Conservation (phyloP, 768 basidiomycete species). For the Krasilnikovozyma curviuscula region DNA sequence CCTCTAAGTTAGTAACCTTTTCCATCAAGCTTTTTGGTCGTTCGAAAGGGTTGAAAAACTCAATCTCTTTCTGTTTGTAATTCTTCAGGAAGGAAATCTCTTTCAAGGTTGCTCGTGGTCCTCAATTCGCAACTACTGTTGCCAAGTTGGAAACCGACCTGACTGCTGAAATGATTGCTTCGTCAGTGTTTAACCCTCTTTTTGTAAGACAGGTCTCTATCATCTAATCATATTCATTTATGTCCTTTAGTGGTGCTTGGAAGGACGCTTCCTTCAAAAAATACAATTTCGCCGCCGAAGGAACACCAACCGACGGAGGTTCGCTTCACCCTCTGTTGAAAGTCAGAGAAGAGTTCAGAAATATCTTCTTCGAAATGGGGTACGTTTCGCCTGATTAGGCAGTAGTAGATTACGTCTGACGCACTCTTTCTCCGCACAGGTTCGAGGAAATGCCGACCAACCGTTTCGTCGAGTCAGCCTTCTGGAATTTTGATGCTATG, state of each 20-base stretch:
- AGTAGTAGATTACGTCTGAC: neutral
- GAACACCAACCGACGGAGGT: constrained; percentile 69
- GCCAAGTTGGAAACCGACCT: constrained; percentile 90
- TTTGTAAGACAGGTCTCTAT: neutral
- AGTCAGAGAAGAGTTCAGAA: constrained; percentile 90
- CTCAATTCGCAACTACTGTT: constrained; percentile 70
- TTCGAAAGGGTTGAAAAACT: no score
- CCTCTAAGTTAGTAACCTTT: no score
- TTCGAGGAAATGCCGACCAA: constrained; percentile 98
- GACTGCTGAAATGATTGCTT: constrained; percentile 81
- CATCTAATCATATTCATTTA: neutral
- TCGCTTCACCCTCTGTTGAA: constrained; percentile 91
- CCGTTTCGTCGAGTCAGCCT: constrained; percentile 87
- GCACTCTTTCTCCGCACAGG: constrained; percentile 35
- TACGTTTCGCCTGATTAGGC: constrained; percentile 27
- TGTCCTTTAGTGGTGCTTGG: constrained; percentile 58
- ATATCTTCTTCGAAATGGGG: constrained; percentile 99
- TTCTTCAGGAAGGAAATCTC: constrained; percentile 74
- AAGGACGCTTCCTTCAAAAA: constrained; percentile 85
- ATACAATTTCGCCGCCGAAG: constrained; percentile 97
- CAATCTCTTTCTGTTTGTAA: no score
- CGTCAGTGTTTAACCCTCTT: constrained; percentile 36
- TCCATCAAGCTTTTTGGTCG: no score
- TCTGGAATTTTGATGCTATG: constrained; percentile 98
- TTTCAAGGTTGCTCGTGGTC: constrained; percentile 73